A percentile compares a stretch with the other conserved stretches of the same genome.
Conservation (phyloP, 768 basidiomycete species). For the Cystoderma amianthinum region DNA sequence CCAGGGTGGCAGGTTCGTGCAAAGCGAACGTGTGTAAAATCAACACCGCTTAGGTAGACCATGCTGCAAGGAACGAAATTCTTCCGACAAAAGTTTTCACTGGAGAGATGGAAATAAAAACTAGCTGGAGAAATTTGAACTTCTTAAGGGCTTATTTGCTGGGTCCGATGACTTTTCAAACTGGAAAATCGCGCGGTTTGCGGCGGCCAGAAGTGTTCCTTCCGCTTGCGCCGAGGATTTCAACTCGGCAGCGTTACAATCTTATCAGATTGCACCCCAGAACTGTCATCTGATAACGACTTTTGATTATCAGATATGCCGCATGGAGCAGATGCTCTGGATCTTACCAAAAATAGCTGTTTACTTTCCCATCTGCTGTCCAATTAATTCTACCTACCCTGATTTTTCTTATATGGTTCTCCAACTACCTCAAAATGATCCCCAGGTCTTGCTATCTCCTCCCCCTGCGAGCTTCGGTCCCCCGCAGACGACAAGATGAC, state of each 20-base stretch:
- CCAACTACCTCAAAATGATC: not conserved
- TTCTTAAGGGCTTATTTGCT: too few relatives aligned
- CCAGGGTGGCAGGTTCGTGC: too few relatives aligned
- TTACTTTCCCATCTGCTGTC: constrained; percentile 12
- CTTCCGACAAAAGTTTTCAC: too few relatives aligned
- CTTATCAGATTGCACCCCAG: constrained; percentile 20
- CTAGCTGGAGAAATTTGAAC: too few relatives aligned
- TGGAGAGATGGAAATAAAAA: too few relatives aligned
- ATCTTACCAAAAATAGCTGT: constrained; percentile 1
- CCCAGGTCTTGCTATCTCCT: constrained; percentile 6
- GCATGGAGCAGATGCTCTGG: not conserved
- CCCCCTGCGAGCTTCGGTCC: constrained; percentile 7
- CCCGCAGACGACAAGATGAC: constrained; percentile 38
- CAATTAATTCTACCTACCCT: too few relatives aligned
- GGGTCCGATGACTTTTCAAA: too few relatives aligned
- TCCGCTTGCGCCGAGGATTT: not conserved
- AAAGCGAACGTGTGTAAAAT: too few relatives aligned
- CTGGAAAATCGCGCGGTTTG: too few relatives aligned
- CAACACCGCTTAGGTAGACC: too few relatives aligned
- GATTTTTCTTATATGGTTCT: constrained; percentile 4
- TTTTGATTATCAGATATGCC: constrained; percentile 15
- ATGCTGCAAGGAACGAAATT: too few relatives aligned
- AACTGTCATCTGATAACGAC: constrained; percentile 15
- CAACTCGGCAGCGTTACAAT: too few relatives aligned
- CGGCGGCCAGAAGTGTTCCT: not conserved